phyloP scores from a whole-genome alignment of 257 asterid genomes.

The Nyctanthes arbortristis region DNA sequence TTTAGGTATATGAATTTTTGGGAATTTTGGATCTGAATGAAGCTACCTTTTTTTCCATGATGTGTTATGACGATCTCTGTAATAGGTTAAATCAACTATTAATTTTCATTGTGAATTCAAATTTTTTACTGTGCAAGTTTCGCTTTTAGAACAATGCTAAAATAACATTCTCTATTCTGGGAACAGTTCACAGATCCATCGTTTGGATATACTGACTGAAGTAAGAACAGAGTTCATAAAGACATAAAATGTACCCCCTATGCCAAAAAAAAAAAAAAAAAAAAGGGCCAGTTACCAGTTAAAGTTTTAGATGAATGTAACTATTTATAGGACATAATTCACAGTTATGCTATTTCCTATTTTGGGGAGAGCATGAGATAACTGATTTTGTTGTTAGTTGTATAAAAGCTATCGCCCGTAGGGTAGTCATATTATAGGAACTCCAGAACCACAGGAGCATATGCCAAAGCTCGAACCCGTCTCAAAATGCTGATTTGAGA shows the following conservation, averaged over 20 bases:
- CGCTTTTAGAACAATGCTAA: too few species aligned
- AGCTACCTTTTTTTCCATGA: conserved; percentile 17
- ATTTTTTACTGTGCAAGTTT: too few species aligned
- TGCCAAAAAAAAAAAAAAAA: too few species aligned
- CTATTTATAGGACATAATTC: conserved; percentile 15
- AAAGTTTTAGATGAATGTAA: conserved; percentile 1
- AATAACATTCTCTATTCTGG: too few species aligned
- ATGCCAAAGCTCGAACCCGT: not conserved
- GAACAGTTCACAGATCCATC: too few species aligned
- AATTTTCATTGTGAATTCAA: not conserved
- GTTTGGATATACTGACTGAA: too few species aligned
- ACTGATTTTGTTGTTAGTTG: not conserved
- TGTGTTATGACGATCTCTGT: not conserved
- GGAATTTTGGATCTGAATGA: conserved; percentile 26
- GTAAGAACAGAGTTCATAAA: not conserved
- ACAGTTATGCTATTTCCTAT: conserved; percentile 14
- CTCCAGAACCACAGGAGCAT: too few species aligned
- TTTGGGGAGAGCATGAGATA: conserved; percentile 8
- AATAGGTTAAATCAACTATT: too few species aligned
- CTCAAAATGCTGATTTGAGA: not conserved
- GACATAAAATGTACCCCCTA: too few species aligned
- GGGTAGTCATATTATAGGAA: too few species aligned
- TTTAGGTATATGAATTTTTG: not conserved
- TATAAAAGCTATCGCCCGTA: not conserved
- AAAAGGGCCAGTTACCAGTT: not conserved